Conservation (phyloP, 192 early-diverging fungal genomes). For the Umbelopsis sp. region DNA sequence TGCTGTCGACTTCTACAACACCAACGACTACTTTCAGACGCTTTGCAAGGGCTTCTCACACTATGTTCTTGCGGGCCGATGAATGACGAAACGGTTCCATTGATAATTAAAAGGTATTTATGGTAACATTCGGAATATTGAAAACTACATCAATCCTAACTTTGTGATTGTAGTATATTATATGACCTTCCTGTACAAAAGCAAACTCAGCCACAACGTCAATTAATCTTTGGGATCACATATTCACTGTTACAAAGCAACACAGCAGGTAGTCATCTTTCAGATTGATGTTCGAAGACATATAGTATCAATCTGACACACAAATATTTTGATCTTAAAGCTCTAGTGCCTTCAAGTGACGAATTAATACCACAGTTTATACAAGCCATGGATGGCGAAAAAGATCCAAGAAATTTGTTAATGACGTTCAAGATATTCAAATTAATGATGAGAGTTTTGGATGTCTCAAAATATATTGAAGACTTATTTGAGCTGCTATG, state of each 20-base stretch:
- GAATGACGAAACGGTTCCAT: not conserved
- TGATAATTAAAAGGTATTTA: not conserved
- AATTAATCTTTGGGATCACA: not conserved
- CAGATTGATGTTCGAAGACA: too few relatives aligned
- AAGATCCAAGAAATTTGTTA: constrained; percentile 96
- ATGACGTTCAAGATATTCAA: constrained; percentile 81
- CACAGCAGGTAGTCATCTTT: not conserved
- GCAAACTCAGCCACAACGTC: not conserved
- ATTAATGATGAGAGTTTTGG: constrained; percentile 71
- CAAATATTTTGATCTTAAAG: not conserved
- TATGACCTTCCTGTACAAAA: not conserved
- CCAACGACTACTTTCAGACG: not conserved
- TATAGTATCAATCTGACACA: too few relatives aligned
- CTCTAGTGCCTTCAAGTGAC: not conserved
- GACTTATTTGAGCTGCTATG: constrained; percentile 96
- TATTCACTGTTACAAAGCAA: not conserved
- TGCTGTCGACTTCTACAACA: not conserved
- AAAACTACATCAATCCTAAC: not conserved
- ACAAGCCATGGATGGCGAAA: constrained; percentile 88
- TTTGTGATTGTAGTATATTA: not conserved
- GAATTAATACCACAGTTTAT: not conserved
- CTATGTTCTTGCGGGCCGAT: not conserved
- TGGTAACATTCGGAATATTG: not conserved
- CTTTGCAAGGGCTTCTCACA: not conserved
- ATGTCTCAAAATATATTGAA: constrained; percentile 78